Evolutionary conservation across 495 filamentous ascomycete genomes (phyloP).

Genomic region (Podospora bellae-mahoneyi): DNA sequence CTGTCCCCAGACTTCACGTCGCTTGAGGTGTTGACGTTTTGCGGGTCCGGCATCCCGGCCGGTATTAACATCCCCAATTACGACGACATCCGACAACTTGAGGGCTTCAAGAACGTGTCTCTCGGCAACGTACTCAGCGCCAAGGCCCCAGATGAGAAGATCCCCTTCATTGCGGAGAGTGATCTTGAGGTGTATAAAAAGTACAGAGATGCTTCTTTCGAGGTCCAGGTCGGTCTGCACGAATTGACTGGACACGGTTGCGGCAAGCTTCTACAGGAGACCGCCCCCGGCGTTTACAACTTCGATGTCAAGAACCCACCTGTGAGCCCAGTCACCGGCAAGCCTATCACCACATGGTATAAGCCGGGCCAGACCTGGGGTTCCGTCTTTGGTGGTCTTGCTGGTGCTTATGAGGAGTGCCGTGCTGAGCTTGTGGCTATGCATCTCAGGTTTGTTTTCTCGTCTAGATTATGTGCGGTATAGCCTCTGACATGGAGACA

Average conservation of each 20-base stretch:
- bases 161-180: constrained; percentile 75
- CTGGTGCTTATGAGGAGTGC: constrained; percentile 77
- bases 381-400: constrained; percentile 80
- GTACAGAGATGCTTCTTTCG: constrained; percentile 81
- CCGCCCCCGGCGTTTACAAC: constrained; percentile 74
- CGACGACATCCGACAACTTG: constrained; percentile 85
- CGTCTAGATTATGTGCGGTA: neutral
- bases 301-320: constrained; percentile 80
- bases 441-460: constrained; percentile 71
- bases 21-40: constrained; percentile 63
- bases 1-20: constrained; percentile 92
- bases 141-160: constrained; percentile 81
- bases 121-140: constrained; percentile 83
- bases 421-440: constrained; percentile 85
- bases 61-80: constrained; percentile 83
- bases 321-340: constrained; percentile 69
- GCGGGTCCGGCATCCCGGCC: constrained; percentile 74
- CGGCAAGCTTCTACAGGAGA: constrained; percentile 92
- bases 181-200: constrained; percentile 76
- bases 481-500: constrained; percentile 40
- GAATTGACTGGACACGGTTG: constrained; percentile 93
- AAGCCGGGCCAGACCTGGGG: constrained; percentile 94
- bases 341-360: constrained; percentile 81
- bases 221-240: constrained; percentile 93
- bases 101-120: constrained; percentile 96